These are phyloP conservation scores for Lizonia empirigonia DNA, from an alignment of 2,329 filamentous ascomycete species.

Conservation along the genomic window DNA sequence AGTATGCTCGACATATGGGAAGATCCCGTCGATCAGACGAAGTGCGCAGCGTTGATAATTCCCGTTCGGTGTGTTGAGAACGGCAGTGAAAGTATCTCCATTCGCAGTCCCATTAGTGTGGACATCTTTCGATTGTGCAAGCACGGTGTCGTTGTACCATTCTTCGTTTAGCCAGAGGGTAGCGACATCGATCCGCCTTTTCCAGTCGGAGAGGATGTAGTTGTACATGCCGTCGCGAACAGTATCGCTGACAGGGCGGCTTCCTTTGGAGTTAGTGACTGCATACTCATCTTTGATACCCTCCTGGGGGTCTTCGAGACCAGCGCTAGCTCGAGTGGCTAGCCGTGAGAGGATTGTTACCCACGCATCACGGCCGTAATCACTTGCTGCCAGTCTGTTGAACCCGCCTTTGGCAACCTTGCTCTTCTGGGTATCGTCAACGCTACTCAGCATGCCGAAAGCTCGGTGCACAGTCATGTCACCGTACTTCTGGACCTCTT, in stretches of 20 bases:
- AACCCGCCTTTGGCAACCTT: constrained; percentile 70
- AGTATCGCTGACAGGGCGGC: constrained; percentile 63
- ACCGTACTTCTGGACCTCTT: constrained; percentile 74
- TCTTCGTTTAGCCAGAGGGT: constrained; percentile 96
- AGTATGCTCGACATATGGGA: constrained; percentile 87
- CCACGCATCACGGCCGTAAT: constrained; percentile 88
- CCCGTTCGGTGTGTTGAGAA: constrained; percentile 25
- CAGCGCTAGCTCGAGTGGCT: constrained; percentile 77
- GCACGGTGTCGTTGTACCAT: constrained; percentile 88
- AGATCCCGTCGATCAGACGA: constrained; percentile 83
- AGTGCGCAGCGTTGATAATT: constrained; percentile 82
- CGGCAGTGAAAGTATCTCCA: constrained; percentile 49
- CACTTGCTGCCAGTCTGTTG: constrained; percentile 80
- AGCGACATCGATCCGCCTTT: constrained; percentile 84
- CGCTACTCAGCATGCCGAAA: constrained; percentile 74
- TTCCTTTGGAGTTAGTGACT: constrained; percentile 28
- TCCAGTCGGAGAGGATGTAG: constrained; percentile 91
- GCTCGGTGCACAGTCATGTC: constrained; percentile 76
- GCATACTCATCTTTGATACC: constrained; percentile 63
- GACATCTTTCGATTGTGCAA: constrained; percentile 45
- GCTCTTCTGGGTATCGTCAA: constrained; percentile 66
- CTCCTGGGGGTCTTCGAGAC: constrained; percentile 72
- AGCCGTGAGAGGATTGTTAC: constrained; percentile 84
- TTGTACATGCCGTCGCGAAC: constrained; percentile 82
- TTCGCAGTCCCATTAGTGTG: constrained; percentile 48